Evolutionary conservation across 2,329 filamentous ascomycete species (phyloP).

Genomic region (Ascocoryne sarcoides): DNA sequence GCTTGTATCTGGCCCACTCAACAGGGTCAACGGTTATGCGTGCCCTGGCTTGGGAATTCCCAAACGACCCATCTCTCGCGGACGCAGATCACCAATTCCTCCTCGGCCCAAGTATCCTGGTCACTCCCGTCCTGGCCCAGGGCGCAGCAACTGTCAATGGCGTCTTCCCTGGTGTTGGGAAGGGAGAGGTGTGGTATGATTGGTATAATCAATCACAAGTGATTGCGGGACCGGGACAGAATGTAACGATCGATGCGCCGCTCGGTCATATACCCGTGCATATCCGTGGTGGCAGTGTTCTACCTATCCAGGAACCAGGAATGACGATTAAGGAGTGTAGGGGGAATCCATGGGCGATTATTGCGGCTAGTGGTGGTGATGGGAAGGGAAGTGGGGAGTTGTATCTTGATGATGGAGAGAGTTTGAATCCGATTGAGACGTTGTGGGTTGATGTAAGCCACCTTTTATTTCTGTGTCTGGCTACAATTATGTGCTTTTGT

Average conservation of each 20-base stretch:
- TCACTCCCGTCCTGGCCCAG: conserved; percentile 59
- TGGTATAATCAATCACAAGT: conserved; percentile 63
- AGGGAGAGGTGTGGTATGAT: conserved; percentile 63
- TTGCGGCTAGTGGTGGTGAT: conserved; percentile 49
- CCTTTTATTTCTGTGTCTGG: too few relatives aligned
- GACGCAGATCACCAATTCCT: conserved; percentile 64
- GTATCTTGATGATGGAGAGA: conserved; percentile 71
- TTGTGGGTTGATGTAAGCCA: conserved; percentile 38
- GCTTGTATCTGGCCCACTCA: conserved; percentile 57
- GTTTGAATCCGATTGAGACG: conserved; percentile 45
- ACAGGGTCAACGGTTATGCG: conserved; percentile 64
- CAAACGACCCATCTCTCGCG: conserved; percentile 58
- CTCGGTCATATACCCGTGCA: conserved; percentile 64
- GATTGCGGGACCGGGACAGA: conserved; percentile 40
- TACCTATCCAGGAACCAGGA: conserved; percentile 60
- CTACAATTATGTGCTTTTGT: too few relatives aligned
- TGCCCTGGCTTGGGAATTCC: conserved; percentile 67
- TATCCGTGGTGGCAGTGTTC: conserved; percentile 56
- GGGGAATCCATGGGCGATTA: conserved; percentile 56
- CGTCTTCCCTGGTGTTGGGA: conserved; percentile 57
- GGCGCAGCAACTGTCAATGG: conserved; percentile 53
- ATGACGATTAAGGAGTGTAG: conserved; percentile 57
- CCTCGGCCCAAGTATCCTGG: conserved; percentile 55
- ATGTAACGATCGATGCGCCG: conserved; percentile 52
- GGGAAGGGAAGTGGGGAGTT: conserved; percentile 51